Evolutionary conservation across 2,329 filamentous ascomycete genomes (phyloP).

Genomic region (Nannizzia gypsea): DNA sequence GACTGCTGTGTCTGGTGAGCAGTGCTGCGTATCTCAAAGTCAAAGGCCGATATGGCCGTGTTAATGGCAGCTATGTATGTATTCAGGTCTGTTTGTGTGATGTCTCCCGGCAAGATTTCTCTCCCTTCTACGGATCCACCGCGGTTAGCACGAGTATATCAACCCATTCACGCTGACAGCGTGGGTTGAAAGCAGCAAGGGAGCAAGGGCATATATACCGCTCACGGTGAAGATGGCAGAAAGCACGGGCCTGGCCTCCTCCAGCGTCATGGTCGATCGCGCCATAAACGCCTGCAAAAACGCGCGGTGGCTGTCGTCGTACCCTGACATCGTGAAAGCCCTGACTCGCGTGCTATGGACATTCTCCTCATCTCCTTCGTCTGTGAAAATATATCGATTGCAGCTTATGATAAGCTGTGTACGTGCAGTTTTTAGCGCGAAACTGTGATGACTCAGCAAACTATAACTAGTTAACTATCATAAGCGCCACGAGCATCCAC

Average conservation of each 20-base stretch:
- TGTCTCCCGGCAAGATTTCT: slow-evolving; percentile 45
- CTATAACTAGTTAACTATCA: no score
- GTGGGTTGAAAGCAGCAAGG: not conserved
- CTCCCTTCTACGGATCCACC: slow-evolving; percentile 29
- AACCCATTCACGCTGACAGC: no score
- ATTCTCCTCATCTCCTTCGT: not conserved
- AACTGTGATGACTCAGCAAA: no score
- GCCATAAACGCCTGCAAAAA: slow-evolving; percentile 84
- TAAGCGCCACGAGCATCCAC: no score
- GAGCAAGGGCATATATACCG: no score
- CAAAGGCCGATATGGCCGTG: slow-evolving; percentile 61
- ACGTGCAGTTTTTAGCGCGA: no score
- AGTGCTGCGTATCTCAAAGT: slow-evolving; percentile 72
- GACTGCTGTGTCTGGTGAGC: slow-evolving; percentile 53
- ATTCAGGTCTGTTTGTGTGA: slow-evolving; percentile 57
- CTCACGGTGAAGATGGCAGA: slow-evolving; percentile 60
- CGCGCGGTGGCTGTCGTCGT: slow-evolving; percentile 62
- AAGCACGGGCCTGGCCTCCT: slow-evolving; percentile 60
- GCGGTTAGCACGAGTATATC: not conserved
- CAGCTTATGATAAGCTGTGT: no score
- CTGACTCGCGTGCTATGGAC: no score
- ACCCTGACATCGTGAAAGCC: slow-evolving; percentile 27
- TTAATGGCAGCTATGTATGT: slow-evolving; percentile 61
- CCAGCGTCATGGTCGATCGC: slow-evolving; percentile 62
- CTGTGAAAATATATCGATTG: no score